phyloP scores from a whole-genome alignment of 1,139 yeast species.

The Pichia sp. region DNA sequence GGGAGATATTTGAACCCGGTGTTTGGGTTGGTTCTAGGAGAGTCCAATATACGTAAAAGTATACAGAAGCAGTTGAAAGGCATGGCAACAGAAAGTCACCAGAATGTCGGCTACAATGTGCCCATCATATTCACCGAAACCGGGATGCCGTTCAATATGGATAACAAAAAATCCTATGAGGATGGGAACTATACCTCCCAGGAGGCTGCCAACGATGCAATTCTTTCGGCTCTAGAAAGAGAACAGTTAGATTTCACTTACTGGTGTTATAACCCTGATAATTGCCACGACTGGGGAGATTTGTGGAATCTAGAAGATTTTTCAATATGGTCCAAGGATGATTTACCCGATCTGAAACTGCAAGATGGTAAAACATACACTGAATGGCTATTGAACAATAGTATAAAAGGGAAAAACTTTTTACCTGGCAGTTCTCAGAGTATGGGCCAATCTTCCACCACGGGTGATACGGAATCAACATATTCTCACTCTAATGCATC shows the following conservation, averaged over 20 bases:
- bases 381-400: slow-evolving; percentile 18
- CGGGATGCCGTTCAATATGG: slow-evolving; percentile 98
- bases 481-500: slow-evolving; percentile 7
- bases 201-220: slow-evolving; percentile 78
- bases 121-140: slow-evolving; percentile 86
- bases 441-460: slow-evolving; percentile 9
- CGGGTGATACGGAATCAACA: slow-evolving; percentile 14
- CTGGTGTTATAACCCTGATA: slow-evolving; percentile 78
- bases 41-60: slow-evolving; percentile 67
- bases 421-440: background rate
- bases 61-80: slow-evolving; percentile 61
- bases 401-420: background rate
- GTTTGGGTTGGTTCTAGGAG: slow-evolving; percentile 77
- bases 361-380: slow-evolving; percentile 4
- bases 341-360: slow-evolving; percentile 28
- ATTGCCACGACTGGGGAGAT: slow-evolving; percentile 82
- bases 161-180: slow-evolving; percentile 59
- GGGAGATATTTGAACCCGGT: slow-evolving; percentile 71
- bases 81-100: slow-evolving; percentile 58
- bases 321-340: slow-evolving; percentile 78
- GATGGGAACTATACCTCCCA: slow-evolving; percentile 68
- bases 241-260: slow-evolving; percentile 67
- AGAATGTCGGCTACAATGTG: slow-evolving; percentile 49
- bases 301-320: slow-evolving; percentile 91
- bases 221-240: slow-evolving; percentile 72